Evolutionary conservation across 1,284 basidiomycete genomes (phyloP).

Genomic region (Xerocomus nothofagi): DNA sequence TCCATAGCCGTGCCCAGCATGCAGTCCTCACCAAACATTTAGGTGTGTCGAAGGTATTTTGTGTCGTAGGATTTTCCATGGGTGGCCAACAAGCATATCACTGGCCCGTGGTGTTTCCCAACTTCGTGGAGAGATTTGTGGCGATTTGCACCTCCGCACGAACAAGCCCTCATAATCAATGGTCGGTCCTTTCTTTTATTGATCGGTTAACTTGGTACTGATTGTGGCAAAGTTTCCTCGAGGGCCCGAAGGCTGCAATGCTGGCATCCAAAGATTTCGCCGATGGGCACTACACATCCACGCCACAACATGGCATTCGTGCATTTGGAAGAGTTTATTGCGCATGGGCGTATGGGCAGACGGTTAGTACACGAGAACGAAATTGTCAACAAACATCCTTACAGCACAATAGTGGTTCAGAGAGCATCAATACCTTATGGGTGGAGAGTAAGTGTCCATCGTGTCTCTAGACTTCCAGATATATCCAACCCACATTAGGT

Average conservation of each 20-base stretch:
- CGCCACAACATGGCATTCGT: slow-evolving; percentile 36
- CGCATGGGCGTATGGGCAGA: slow-evolving; percentile 42
- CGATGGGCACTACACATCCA: slow-evolving; percentile 36
- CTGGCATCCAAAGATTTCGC: slow-evolving; percentile 38
- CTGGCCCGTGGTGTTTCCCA: slow-evolving; percentile 38
- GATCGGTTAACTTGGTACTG: neutral
- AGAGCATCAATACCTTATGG: slow-evolving; percentile 32
- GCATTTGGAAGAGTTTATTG: slow-evolving; percentile 39
- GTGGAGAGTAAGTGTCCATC: slow-evolving; percentile 30
- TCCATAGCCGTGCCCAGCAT: slow-evolving; percentile 52
- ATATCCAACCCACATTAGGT: slow-evolving; percentile 19
- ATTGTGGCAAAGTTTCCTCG: slow-evolving; percentile 35
- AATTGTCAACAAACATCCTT: neutral
- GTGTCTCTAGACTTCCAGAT: neutral
- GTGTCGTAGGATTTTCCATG: slow-evolving; percentile 63
- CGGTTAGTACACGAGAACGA: slow-evolving; percentile 26
- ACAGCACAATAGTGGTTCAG: slow-evolving; percentile 38
- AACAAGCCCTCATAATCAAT: slow-evolving; percentile 42
- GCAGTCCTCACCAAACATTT: slow-evolving; percentile 51
- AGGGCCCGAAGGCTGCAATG: slow-evolving; percentile 41
- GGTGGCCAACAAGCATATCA: slow-evolving; percentile 51
- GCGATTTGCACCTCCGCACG: slow-evolving; percentile 39
- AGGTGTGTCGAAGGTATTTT: slow-evolving; percentile 48
- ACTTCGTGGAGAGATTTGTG: slow-evolving; percentile 40
- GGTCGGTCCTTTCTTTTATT: slow-evolving; percentile 20